Evolutionary conservation across 2,329 filamentous ascomycete genomes (phyloP).

Genomic region (Xylaria sp.): DNA sequence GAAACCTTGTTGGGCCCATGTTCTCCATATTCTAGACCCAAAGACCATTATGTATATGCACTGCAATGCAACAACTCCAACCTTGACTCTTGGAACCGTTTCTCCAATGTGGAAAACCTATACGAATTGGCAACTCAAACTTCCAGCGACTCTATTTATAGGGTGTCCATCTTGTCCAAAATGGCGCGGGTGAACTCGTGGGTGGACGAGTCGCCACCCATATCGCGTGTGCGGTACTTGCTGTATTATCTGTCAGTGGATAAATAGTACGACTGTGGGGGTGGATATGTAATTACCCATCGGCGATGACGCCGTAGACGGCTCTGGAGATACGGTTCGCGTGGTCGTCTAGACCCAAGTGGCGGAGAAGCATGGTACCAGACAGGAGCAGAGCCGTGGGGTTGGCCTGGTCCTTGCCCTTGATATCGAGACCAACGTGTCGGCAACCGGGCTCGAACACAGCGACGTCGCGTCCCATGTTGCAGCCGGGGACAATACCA

Average conservation of each 20-base stretch:
- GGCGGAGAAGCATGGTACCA: conserved; percentile 95
- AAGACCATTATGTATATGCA: conserved; percentile 3
- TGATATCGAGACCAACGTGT: conserved; percentile 99
- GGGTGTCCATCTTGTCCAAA: conserved; percentile 90
- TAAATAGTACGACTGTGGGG: neutral
- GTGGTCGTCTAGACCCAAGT: conserved; percentile 96
- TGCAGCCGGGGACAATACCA: conserved; percentile 97
- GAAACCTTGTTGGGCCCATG: conserved; percentile 1
- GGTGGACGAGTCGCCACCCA: conserved; percentile 90
- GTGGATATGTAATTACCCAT: conserved; percentile 72
- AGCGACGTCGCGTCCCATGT: conserved; percentile 98
- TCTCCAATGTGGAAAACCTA: neutral
- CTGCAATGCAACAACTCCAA: conserved; percentile 6
- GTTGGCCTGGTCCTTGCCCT: conserved; percentile 99
- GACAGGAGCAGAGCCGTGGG: conserved; percentile 95
- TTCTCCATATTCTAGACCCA: neutral
- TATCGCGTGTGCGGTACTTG: conserved; percentile 89
- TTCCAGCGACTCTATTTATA: conserved; percentile 57
- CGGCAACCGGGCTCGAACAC: conserved; percentile 99
- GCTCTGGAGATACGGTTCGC: conserved; percentile 97
- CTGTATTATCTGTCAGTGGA: conserved; percentile 63
- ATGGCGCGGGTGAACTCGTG: conserved; percentile 96
- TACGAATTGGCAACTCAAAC: conserved; percentile 2
- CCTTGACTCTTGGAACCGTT: neutral
- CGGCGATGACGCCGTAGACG: conserved; percentile 79